Evolutionary conservation across 192 early-diverging fungal genomes (phyloP).

Genomic region (Backusella circina): DNA sequence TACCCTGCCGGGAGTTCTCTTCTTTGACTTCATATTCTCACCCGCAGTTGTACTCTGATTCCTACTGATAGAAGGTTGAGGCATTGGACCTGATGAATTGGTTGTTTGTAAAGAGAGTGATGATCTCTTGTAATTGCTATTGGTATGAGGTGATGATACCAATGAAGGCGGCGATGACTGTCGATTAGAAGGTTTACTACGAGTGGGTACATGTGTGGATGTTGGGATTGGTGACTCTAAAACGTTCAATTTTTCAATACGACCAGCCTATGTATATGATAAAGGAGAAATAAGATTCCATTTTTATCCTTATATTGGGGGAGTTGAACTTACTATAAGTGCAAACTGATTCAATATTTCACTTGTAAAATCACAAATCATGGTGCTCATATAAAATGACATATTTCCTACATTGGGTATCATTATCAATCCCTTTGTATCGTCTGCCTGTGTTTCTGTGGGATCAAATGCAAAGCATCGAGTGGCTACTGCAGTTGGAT

Average conservation of each 20-base stretch:
- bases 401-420: conserved; percentile 79
- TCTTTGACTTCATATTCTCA: conserved; percentile 40
- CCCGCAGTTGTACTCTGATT: conserved; percentile 12
- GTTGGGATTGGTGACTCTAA: conserved; percentile 22
- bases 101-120: conserved; percentile 1
- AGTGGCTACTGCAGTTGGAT: conserved; percentile 64
- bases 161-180: conserved; percentile 12
- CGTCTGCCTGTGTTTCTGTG: conserved; percentile 66
- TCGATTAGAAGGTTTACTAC: neutral
- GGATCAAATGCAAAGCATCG: conserved; percentile 84
- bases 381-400: conserved; percentile 68
- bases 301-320: neutral
- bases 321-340: conserved; percentile 44
- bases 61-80: conserved; percentile 17
- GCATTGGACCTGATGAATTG: conserved; percentile 22
- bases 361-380: conserved; percentile 78
- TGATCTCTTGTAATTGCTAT: neutral
- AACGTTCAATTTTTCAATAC: conserved; percentile 17
- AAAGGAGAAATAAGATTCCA: neutral
- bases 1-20: conserved; percentile 65
- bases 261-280: conserved; percentile 14
- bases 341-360: conserved; percentile 67
- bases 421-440: conserved; percentile 72
- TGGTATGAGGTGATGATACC: neutral
- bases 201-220: neutral